A percentile compares a stretch with the other conserved stretches of the same genome.
These are phyloP conservation scores for Phytopythium ostracodes DNA, from an alignment of 352 stramenopile genomes.

Conservation along the genomic window DNA sequence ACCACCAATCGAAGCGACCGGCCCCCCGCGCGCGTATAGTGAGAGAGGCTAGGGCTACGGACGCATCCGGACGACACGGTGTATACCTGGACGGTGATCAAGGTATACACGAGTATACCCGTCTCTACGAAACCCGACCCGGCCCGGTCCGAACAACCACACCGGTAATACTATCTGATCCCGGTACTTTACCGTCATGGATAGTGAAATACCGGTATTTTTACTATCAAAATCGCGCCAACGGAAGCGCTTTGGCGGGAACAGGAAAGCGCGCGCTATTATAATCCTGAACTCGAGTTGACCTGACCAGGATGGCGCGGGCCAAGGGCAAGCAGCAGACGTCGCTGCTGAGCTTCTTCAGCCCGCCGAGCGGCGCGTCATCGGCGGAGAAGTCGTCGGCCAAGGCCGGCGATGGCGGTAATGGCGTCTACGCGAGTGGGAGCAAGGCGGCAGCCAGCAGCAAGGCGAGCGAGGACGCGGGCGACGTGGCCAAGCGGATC, in stretches of 20 bases:
- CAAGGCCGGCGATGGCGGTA: conserved; percentile 4
- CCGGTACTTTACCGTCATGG: too few relatives aligned
- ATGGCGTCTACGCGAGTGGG: not conserved
- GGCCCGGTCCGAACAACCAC: too few relatives aligned
- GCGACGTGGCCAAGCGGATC: conserved; percentile 50
- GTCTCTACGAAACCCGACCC: too few relatives aligned
- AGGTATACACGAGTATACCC: too few relatives aligned
- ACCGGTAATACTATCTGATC: too few relatives aligned
- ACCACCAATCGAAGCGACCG: conserved; percentile 10
- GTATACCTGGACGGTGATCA: not conserved
- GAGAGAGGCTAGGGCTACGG: not conserved
- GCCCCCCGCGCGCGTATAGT: not conserved
- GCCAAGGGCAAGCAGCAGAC: conserved; percentile 60
- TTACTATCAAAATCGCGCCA: too few relatives aligned
- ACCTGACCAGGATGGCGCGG: conserved; percentile 22
- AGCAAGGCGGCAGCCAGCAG: conserved; percentile 7
- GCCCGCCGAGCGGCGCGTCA: conserved; percentile 36
- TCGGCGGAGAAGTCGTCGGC: conserved; percentile 24
- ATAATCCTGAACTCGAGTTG: too few relatives aligned
- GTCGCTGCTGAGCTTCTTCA: conserved; percentile 85
- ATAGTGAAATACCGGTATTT: too few relatives aligned
- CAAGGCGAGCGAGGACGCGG: not conserved
- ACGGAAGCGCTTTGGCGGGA: too few relatives aligned
- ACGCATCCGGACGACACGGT: not conserved
- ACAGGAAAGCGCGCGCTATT: conserved; percentile 5